Evolutionary conservation across 139 green algal species (phyloP), one percentile per base, ranked within the genome.

Genomic region (Coelastrella sp.): DNA sequence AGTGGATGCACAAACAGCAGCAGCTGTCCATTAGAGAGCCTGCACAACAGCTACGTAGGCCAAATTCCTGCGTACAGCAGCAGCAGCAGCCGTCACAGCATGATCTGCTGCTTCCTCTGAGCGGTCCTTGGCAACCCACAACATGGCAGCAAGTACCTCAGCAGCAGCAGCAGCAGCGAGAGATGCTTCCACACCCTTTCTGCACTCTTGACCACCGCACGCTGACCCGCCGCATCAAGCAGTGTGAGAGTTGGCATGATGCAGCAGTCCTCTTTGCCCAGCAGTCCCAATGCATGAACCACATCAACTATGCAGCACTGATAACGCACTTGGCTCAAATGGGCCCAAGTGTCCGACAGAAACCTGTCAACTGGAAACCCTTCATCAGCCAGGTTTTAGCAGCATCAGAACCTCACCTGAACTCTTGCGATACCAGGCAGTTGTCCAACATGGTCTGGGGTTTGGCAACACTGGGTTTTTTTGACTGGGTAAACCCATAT

Each of bases 191-290:
- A 32, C 75, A 82, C 23, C 75, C 53, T 1, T 57, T 82, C 23
- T 82, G 75, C 53, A 71, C 35, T 3, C 35, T 82, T 0, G 23
- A 82, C 9, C 53, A 60, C 21, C 19, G 3, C n/a, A 19, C n/a
- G 21, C 53, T 82, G 21, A 82, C 75, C 13, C 35, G 37, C 9
- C n/a, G 32, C 17, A 64, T 69, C 21, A 82, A 82, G 75, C 35
- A 38, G 11, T 82, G 75, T 53, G 13, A 13, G 23, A 57, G 5
- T 37, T 82, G 75, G 75, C 32, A 63, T 17, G 35, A 69, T 27
- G 75, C 75, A 40, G 75, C 75, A 57, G 75, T 82, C 3, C 23
- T 82, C 23, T 82, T 82, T 57, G 75, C 53, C 11, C 57, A 82
- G 38, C 75, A 82, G 37, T 35, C 53, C 32, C 75, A 51, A 11